Conservation (phyloP, 768 basidiomycete genomes). For the Panaeolus papilionaceus region DNA sequence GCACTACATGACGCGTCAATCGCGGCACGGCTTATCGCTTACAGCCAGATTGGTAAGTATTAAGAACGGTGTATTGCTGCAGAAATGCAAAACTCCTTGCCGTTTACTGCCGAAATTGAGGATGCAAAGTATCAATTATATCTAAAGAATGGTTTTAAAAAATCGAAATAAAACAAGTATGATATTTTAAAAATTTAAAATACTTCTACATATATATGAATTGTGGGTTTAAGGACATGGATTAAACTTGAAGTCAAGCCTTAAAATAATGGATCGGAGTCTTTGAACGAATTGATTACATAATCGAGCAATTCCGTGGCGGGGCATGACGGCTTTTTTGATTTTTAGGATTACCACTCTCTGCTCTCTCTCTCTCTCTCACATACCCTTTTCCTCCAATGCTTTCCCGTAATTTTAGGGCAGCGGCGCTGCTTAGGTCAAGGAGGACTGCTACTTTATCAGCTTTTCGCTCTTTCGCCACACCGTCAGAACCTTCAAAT, state of each 20-base stretch:
- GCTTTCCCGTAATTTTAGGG: slow-evolving; percentile 70
- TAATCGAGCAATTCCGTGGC: background rate
- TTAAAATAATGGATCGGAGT: background rate
- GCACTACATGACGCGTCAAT: background rate
- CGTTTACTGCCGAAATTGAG: background rate
- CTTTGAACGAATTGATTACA: background rate
- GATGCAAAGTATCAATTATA: too few species aligned
- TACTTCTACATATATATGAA: too few species aligned
- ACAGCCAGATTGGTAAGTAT: background rate
- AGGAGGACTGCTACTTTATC: slow-evolving; percentile 41
- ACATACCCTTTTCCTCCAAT: slow-evolving; percentile 44
- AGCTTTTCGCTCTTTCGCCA: slow-evolving; percentile 52
- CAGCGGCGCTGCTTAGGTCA: slow-evolving; percentile 49
- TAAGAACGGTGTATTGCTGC: background rate
- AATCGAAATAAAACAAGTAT: too few species aligned
- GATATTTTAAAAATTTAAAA: too few species aligned
- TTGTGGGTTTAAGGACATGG: background rate
- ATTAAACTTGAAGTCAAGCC: background rate
- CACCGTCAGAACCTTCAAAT: slow-evolving; percentile 46
- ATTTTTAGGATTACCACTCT: slow-evolving; percentile 14
- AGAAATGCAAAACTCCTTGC: background rate
- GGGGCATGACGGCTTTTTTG: slow-evolving; percentile 16
- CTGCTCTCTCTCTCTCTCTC: slow-evolving; percentile 21
- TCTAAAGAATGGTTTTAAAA: too few species aligned
- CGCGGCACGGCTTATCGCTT: background rate